These are phyloP conservation scores for Parmelia sp. DNA, from an alignment of 495 filamentous ascomycete genomes.

Conservation along the genomic window DNA sequence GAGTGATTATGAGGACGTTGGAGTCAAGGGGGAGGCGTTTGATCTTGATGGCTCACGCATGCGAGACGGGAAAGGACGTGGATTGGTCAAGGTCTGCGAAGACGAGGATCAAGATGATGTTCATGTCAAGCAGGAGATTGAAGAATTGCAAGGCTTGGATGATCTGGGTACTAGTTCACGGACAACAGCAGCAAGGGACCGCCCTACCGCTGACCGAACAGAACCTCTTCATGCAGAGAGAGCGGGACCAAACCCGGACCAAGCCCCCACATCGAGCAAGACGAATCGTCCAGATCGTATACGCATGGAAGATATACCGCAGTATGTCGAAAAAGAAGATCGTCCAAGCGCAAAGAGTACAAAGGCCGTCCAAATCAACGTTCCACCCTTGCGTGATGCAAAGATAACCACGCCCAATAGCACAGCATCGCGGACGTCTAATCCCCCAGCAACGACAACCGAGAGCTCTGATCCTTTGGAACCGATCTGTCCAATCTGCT, in stretches of 20 bases:
- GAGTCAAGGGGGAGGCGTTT: conserved; percentile 30
- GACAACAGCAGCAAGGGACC: not conserved
- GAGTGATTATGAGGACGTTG: conserved; percentile 30
- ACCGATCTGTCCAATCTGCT: conserved; percentile 53
- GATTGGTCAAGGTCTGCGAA: conserved; percentile 64
- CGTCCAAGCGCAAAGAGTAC: not conserved
- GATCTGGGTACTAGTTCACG: not conserved
- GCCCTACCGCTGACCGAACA: not conserved
- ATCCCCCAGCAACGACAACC: not conserved
- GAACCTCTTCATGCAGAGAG: not conserved
- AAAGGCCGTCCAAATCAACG: not conserved
- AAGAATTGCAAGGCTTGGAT: conserved; percentile 43
- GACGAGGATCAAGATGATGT: conserved; percentile 57
- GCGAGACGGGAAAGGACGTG: conserved; percentile 52
- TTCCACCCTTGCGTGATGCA: not conserved
- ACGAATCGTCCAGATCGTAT: not conserved
- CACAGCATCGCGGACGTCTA: not conserved
- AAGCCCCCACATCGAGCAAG: not conserved
- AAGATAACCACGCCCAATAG: not conserved
- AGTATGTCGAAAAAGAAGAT: not conserved
- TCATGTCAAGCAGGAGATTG: conserved; percentile 54
- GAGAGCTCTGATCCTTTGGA: not conserved
- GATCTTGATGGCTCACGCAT: conserved; percentile 56
- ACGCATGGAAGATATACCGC: conserved; percentile 5
- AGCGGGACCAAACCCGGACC: not conserved